These are phyloP conservation scores for Fusarium nygamai DNA, from an alignment of 2,329 filamentous ascomycete genomes.

Conservation along the genomic window DNA sequence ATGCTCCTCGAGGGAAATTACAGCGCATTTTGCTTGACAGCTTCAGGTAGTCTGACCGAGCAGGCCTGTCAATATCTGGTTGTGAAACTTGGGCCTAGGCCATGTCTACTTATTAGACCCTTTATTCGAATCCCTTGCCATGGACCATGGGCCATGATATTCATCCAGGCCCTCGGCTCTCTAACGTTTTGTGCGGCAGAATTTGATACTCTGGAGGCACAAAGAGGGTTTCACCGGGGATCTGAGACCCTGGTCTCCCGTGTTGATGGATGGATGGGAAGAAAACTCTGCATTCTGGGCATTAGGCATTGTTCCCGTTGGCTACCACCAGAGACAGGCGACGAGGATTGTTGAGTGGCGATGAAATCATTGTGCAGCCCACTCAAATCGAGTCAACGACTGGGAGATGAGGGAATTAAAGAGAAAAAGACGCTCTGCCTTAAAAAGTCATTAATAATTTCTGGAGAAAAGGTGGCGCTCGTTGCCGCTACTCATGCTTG, in stretches of 20 bases:
- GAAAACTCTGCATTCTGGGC: slow-evolving; percentile 35
- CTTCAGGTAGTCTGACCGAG: slow-evolving; percentile 30
- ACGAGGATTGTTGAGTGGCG: slow-evolving; percentile 14
- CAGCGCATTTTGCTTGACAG: slow-evolving; percentile 33
- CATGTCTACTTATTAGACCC: slow-evolving; percentile 7
- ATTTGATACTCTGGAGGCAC: slow-evolving; percentile 26
- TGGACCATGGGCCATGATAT: slow-evolving; percentile 10
- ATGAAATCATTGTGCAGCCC: slow-evolving; percentile 30
- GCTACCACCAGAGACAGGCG: neutral
- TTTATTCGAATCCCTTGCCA: slow-evolving; percentile 17
- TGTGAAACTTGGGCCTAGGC: slow-evolving; percentile 28
- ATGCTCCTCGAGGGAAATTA: slow-evolving; percentile 33
- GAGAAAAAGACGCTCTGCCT: slow-evolving; percentile 6
- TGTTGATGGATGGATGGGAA: slow-evolving; percentile 16
- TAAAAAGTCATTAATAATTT: slow-evolving; percentile 4
- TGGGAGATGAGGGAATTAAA: slow-evolving; percentile 37
- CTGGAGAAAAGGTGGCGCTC: slow-evolving; percentile 9
- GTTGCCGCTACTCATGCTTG: slow-evolving; percentile 11
- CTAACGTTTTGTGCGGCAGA: slow-evolving; percentile 14
- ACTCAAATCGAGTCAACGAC: neutral
- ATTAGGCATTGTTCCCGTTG: slow-evolving; percentile 18
- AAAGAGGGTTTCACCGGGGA: slow-evolving; percentile 31
- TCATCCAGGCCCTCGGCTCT: neutral
- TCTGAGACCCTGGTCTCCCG: slow-evolving; percentile 22
- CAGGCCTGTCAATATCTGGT: slow-evolving; percentile 25